Base-by-base conservation (phyloP, 805 yeast genomes). In the Cyberlindnera samutprakarnensis region DNA sequence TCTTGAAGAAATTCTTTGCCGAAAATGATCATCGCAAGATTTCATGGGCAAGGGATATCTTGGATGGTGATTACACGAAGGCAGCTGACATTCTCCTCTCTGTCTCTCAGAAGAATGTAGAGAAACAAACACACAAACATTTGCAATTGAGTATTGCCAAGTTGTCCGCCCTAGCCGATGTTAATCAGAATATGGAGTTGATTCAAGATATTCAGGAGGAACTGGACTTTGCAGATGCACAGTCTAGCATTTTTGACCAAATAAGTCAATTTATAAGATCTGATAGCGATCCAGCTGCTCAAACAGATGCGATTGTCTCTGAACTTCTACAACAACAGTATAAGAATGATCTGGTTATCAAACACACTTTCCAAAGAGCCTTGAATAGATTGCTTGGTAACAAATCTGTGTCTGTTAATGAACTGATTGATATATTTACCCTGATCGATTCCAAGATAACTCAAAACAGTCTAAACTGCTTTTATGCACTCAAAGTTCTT, bases 91-190 rank as follows among this genome's bases (percentile, higher is more conserved):
- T 65, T 2, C 57, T 86, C 19, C 45, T 61, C 4, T 48, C 56
- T 1, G 66, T 72, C 18, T 59, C 66, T 5, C 56, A 61, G 11
- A 51, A 64, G 4, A 39, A 50, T 3, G 68, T 66, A 13, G 73
- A 70, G 17, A 47, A 56, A 8, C 59, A 66, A 27, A 55, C 55
- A 10, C 68, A 67, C 42, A 70, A 68, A 44, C 73, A 68, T 43
- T 46, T 80, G 15, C 75, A 75, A 41, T 64, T 77, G 37, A 79
- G 85, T 35, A 55, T 86, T 30, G 88, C 94, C 2, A 86, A 86
- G 52, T 55, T 87, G 15, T 58, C 84, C 3, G 62, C 72, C 2
- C 47, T 82, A 14, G 37, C 37, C 5, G 23, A 37, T 14, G 47
- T 42, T 5, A 44, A 39, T 6, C 38, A 36, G n/a, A 28, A 39